Base-by-base conservation (phyloP, 148 eudicot species). In the Rhododendron molle region DNA sequence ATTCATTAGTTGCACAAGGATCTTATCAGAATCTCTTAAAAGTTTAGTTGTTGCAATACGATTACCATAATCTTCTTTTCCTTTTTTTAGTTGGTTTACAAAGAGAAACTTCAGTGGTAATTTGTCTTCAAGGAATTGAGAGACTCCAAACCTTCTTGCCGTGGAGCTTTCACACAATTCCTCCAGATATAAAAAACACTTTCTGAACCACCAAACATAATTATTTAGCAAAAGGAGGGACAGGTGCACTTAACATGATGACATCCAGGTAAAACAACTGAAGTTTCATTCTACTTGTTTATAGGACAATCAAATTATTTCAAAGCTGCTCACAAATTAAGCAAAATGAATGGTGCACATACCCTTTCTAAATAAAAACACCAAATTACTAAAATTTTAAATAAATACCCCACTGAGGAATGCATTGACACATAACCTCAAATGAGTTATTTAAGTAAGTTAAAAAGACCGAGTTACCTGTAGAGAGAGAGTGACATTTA, bases 401-500 rank as follows among this genome's bases (percentile, higher is more conserved):
- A 87, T 30, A 78, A 58, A 87, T 1, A 15, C 56, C 79, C 85
- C 74, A 4, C 32, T 54, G 1, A 50, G 56, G 72, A 44, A 56
- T 26, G 69, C 3, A n/a, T 76, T 32, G 34, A 43, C 67, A 65
- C n/a, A 47, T 2, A 14, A 65, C 26, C 58, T 62, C 38, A 52
- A n/a, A 21, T 28, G 8, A 28, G 72, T 78, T 90, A 92, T 20
- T 23, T 23, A 43, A 0, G 23, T 43, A 12, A 60, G 21, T 62
- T 65, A 34, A 82, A 16, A 38, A 40, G 7, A 32, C 62, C 13
- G 11, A 50, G 46, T 86, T 94, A 97, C 99, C 99, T 95, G 98
- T 85, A 94, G 91, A 71, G 99, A 97, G 69, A 97, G 93, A 77
- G 91, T 83, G 69, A 97, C 95, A 81, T 97, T 95, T 85, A 97